Evolutionary conservation across 306 rosid species (phyloP).

Genomic region (Vigna radiata): DNA sequence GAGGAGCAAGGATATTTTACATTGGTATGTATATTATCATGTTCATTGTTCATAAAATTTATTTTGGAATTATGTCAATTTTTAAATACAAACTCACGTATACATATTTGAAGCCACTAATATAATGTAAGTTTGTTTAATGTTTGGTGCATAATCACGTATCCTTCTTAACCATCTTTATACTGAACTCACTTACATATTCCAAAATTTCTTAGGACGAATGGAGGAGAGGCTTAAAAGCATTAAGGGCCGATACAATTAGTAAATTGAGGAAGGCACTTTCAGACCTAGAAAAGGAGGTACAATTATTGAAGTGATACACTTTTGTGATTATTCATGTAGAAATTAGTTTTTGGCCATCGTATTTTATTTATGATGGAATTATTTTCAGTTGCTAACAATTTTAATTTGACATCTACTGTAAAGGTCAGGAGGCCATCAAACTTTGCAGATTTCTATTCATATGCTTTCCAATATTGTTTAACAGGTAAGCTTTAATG

Average conservation of each 20-base stretch:
- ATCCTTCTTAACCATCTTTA: slow-evolving; percentile 24
- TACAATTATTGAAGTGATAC: slow-evolving; percentile 42
- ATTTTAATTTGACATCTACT: slow-evolving; percentile 45
- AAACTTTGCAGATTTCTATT: slow-evolving; percentile 89
- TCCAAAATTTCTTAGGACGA: slow-evolving; percentile 71
- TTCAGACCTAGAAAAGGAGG: slow-evolving; percentile 96
- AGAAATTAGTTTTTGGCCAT: slow-evolving; percentile 7
- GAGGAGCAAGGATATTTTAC: slow-evolving; percentile 97
- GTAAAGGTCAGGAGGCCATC: slow-evolving; percentile 82
- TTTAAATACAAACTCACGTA: background rate
- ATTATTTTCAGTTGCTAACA: slow-evolving; percentile 40
- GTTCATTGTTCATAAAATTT: slow-evolving; percentile 34
- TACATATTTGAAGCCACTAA: background rate
- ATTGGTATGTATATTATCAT: slow-evolving; percentile 59
- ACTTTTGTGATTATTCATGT: slow-evolving; percentile 19
- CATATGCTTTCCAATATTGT: slow-evolving; percentile 92
- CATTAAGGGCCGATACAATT: slow-evolving; percentile 81
- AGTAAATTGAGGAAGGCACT: slow-evolving; percentile 91
- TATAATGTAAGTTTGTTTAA: background rate
- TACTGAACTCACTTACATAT: slow-evolving; percentile 38
- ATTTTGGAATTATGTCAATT: slow-evolving; percentile 17
- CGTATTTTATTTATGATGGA: slow-evolving; percentile 19
- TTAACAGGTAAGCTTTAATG: slow-evolving; percentile 72
- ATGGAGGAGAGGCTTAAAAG: slow-evolving; percentile 95
- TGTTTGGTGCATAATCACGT: slow-evolving; percentile 25